These are phyloP conservation scores for Suillus variegatus DNA, from an alignment of 768 basidiomycete genomes.

Conservation along the genomic window DNA sequence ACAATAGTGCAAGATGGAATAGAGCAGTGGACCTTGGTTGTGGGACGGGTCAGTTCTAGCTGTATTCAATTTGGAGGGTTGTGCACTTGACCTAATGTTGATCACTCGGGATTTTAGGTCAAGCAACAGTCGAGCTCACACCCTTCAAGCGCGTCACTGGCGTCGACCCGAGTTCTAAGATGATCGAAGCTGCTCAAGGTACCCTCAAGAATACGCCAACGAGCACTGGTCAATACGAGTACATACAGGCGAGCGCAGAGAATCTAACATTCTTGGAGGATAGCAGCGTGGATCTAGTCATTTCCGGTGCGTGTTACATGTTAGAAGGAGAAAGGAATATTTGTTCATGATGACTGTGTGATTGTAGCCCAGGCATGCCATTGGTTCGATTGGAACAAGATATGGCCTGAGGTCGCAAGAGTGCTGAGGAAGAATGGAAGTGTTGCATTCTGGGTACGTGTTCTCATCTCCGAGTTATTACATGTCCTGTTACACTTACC, in stretches of 20 bases:
- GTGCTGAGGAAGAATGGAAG: conserved; percentile 64
- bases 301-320: conserved; percentile 51
- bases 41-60: conserved; percentile 61
- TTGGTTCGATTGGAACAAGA: conserved; percentile 76
- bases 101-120: conserved; percentile 44
- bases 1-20: conserved; percentile 41
- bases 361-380: conserved; percentile 74
- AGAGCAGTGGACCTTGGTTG: conserved; percentile 78
- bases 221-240: conserved; percentile 31
- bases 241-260: conserved; percentile 50
- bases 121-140: conserved; percentile 61
- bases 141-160: conserved; percentile 63
- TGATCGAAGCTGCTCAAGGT: conserved; percentile 59
- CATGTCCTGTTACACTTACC: background rate
- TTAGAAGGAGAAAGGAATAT: background rate
- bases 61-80: background rate
- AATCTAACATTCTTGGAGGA: conserved; percentile 50
- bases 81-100: background rate
- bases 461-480: background rate
- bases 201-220: conserved; percentile 19
- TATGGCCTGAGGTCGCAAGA: conserved; percentile 69
- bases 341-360: background rate
- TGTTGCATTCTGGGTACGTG: conserved; percentile 71
- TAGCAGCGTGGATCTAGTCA: conserved; percentile 62
- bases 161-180: conserved; percentile 70